Percentiles rank a stretch among this genome's conserved stretches.
phyloP scores from a whole-genome alignment of 257 asterid species.

The Plantago ovata region DNA sequence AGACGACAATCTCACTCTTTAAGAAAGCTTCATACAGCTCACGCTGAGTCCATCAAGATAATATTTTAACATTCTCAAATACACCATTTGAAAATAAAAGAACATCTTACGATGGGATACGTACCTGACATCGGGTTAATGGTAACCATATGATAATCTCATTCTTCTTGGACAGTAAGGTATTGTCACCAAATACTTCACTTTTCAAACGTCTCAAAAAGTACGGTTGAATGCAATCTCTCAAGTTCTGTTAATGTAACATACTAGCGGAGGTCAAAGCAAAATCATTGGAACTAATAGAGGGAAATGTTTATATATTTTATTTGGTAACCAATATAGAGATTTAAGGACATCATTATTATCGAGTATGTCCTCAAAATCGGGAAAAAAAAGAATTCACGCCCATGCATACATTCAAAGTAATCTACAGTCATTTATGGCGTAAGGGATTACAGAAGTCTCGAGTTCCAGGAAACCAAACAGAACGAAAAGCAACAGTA shows the following conservation, averaged over 20 bases:
- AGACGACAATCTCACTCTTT: conserved; percentile 87
- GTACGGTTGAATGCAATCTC: conserved; percentile 87
- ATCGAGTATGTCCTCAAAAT: no score
- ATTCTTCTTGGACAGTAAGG: conserved; percentile 80
- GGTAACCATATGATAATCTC: conserved; percentile 89
- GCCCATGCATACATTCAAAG: no score
- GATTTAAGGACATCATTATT: no score
- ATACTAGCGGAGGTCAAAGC: conserved; percentile 20
- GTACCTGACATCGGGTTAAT: conserved; percentile 86
- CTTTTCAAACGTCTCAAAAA: conserved; percentile 88
- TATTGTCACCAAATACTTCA: conserved; percentile 64
- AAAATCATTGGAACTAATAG: conserved; percentile 11
- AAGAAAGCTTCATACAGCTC: conserved; percentile 87
- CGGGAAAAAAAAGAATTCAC: no score
- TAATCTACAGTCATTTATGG: no score
- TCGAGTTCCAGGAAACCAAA: no score
- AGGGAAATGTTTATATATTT: no score
- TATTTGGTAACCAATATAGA: conserved; percentile 21
- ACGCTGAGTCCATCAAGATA: conserved; percentile 48
- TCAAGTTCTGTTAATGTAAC: conserved; percentile 49
- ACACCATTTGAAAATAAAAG: not conserved
- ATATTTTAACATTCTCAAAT: not conserved
- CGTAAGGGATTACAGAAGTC: no score
- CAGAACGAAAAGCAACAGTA: no score
- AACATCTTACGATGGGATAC: conserved; percentile 3